A percentile compares a stretch with the other conserved stretches of the same genome.
Conservation (phyloP, 208 protist species). For the Acanthamoeba healyi region DNA sequence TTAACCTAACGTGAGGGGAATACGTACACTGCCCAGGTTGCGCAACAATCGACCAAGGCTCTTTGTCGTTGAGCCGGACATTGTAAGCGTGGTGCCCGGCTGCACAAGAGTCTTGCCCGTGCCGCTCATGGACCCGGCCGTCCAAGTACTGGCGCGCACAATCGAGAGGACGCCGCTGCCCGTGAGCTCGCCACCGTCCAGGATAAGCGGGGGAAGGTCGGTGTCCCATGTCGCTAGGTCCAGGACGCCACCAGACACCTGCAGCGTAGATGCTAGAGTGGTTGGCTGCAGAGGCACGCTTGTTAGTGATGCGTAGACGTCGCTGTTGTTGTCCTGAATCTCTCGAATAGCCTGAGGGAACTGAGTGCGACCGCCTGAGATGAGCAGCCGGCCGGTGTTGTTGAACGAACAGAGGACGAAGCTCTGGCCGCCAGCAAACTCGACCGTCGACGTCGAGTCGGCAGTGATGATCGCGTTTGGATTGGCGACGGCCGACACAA, state of each 20-base stretch:
- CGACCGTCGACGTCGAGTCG: conserved; percentile 59
- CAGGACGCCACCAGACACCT: conserved; percentile 45
- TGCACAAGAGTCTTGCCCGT: conserved; percentile 12
- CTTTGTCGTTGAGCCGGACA: background rate
- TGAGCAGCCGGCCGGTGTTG: conserved; percentile 6
- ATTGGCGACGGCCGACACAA: conserved; percentile 9
- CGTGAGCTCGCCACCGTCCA: conserved; percentile 57
- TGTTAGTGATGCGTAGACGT: conserved; percentile 14
- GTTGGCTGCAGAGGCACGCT: background rate
- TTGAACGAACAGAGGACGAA: conserved; percentile 41
- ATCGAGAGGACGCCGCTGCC: conserved; percentile 14
- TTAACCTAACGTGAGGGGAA: too few species aligned
- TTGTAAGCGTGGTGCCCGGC: conserved; percentile 10
- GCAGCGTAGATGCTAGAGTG: background rate
- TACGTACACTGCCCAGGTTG: conserved; percentile 46
- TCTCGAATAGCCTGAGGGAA: background rate
- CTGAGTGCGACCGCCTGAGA: conserved; percentile 39
- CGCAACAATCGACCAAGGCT: conserved; percentile 9
- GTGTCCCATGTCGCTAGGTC: conserved; percentile 33
- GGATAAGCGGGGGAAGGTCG: background rate
- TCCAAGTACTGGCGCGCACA: background rate
- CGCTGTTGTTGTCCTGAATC: conserved; percentile 32
- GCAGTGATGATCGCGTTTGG: background rate
- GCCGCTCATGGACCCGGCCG: conserved; percentile 32
- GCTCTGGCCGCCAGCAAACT: conserved; percentile 22